phyloP scores from a whole-genome alignment of 2,329 filamentous ascomycete genomes.

The Penicillium sp. region DNA sequence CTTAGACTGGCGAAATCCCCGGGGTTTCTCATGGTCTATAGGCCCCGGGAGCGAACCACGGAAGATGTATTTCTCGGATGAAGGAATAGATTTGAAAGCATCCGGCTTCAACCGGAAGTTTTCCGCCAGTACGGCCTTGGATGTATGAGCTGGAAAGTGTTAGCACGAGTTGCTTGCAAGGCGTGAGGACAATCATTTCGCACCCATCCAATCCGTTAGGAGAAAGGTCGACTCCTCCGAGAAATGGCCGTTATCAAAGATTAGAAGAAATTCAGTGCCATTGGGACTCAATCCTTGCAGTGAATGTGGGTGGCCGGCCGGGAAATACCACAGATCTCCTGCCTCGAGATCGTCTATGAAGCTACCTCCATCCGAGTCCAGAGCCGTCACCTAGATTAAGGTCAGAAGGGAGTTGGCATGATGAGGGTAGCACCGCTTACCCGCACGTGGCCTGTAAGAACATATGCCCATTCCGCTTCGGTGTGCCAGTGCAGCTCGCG shows the following conservation, averaged over 20 bases:
- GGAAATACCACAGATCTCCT: constrained; percentile 76
- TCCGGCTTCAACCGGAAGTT: constrained; percentile 69
- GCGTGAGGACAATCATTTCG: constrained; percentile 11
- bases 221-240: constrained; percentile 66
- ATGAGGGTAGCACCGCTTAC: constrained; percentile 18
- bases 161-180: not conserved
- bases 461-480: constrained; percentile 73
- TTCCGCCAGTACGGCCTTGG: constrained; percentile 65
- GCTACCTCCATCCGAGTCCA: constrained; percentile 69
- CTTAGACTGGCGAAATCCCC: constrained; percentile 63
- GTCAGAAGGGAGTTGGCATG: not conserved
- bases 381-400: constrained; percentile 52
- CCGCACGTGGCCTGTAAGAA: constrained; percentile 65
- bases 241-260: constrained; percentile 57
- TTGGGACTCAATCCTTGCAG: constrained; percentile 64
- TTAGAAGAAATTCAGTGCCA: constrained; percentile 59
- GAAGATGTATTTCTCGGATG: constrained; percentile 69
- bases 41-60: constrained; percentile 60
- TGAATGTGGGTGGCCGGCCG: constrained; percentile 68
- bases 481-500: constrained; percentile 79
- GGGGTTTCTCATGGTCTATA: constrained; percentile 60
- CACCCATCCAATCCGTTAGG: constrained; percentile 67
- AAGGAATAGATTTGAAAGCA: constrained; percentile 61
- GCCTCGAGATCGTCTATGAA: constrained; percentile 71
- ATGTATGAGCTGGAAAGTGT: constrained; percentile 55